These are phyloP conservation scores for Suillus sp. DNA, from an alignment of 768 basidiomycete genomes.

Conservation along the genomic window DNA sequence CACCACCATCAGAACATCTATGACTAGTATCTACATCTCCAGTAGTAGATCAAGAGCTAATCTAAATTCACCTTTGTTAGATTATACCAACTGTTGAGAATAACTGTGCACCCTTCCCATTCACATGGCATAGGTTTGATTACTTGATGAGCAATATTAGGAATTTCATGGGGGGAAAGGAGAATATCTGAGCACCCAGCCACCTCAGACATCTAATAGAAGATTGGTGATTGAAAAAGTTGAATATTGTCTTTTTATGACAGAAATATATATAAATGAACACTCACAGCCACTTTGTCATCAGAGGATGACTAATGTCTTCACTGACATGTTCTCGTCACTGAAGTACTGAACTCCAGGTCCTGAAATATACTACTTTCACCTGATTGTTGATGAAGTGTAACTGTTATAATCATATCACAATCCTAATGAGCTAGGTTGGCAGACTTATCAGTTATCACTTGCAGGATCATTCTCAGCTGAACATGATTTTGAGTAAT, in stretches of 20 bases:
- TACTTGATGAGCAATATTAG: conserved; percentile 25
- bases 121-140: conserved; percentile 32
- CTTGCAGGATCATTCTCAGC: neutral
- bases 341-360: neutral
- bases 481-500: neutral
- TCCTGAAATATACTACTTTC: neutral
- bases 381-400: neutral
- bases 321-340: neutral
- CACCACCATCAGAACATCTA: conserved; percentile 8
- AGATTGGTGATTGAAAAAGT: neutral
- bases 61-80: conserved; percentile 31
- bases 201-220: conserved; percentile 4
- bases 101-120: conserved; percentile 29
- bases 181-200: conserved; percentile 11
- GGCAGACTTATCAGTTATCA: neutral
- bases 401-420: neutral
- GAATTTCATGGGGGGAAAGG: conserved; percentile 26
- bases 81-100: conserved; percentile 32
- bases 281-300: neutral
- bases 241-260: neutral
- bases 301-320: neutral
- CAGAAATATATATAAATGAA: neutral
- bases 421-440: neutral
- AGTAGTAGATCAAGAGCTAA: conserved; percentile 13
- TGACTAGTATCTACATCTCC: conserved; percentile 13